These are phyloP conservation scores for Metschnikowia anglica DNA, from an alignment of 805 yeast genomes.

Conservation along the genomic window DNA sequence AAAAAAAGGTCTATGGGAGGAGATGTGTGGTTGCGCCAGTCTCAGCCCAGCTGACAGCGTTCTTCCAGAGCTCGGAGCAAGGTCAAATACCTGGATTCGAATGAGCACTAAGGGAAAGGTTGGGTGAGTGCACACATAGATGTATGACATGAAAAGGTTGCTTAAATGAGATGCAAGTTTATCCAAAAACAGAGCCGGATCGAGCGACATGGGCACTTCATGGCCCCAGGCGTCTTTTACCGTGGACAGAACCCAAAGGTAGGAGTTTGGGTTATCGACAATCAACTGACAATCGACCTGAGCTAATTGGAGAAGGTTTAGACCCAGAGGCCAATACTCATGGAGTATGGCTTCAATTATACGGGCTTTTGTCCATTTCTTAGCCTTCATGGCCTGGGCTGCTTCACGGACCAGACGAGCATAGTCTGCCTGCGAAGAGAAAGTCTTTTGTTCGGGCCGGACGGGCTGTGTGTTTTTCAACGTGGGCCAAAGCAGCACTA, in stretches of 20 bases:
- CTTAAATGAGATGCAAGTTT: constrained; percentile 48
- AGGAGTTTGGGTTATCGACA: constrained; percentile 54
- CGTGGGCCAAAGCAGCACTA: constrained; percentile 37
- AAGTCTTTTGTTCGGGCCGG: constrained; percentile 7
- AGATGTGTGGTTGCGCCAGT: constrained; percentile 36
- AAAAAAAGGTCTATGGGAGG: constrained; percentile 61
- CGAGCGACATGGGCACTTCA: constrained; percentile 37
- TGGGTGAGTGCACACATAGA: constrained; percentile 67
- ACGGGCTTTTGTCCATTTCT: constrained; percentile 28
- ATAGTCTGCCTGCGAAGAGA: constrained; percentile 9
- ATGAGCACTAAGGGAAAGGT: constrained; percentile 57
- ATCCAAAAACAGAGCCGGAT: constrained; percentile 53
- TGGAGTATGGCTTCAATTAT: constrained; percentile 47
- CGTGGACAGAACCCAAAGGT: constrained; percentile 49
- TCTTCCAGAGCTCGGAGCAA: constrained; percentile 19
- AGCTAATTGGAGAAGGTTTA: constrained; percentile 64
- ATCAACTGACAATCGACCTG: constrained; percentile 67
- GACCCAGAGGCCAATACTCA: constrained; percentile 54
- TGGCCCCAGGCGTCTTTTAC: constrained; percentile 36
- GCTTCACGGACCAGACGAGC: constrained; percentile 11
- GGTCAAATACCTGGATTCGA: constrained; percentile 68
- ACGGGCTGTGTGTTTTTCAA: constrained; percentile 26
- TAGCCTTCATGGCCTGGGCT: constrained; percentile 12
- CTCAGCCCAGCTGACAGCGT: not conserved
- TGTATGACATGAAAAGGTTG: constrained; percentile 56